Evolutionary conservation across 1,139 yeast species (phyloP).

Genomic region (Protomyces inouyei): DNA sequence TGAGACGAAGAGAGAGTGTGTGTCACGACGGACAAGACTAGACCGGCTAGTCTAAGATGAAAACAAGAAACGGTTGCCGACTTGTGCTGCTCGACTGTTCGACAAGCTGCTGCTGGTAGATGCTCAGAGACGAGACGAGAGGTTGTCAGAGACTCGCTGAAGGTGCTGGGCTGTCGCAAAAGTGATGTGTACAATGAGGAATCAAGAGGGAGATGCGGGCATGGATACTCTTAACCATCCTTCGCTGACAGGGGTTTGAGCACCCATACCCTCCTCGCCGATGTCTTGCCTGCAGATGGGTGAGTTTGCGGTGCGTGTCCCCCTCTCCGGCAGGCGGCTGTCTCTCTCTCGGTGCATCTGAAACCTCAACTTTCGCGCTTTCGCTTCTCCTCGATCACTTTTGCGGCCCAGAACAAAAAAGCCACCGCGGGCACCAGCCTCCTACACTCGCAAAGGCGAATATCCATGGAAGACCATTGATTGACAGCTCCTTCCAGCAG

Average conservation of each 20-base stretch:
- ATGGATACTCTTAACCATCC: not conserved
- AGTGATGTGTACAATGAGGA: not conserved
- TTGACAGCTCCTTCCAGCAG: not conserved
- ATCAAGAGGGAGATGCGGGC: not conserved
- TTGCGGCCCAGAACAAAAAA: not conserved
- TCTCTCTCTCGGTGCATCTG: not conserved
- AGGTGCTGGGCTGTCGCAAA: not conserved
- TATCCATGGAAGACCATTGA: not conserved
- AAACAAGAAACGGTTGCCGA: not conserved
- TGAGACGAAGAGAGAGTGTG: not conserved
- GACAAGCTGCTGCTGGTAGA: not conserved
- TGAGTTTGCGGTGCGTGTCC: not conserved
- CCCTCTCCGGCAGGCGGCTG: not conserved
- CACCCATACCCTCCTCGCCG: not conserved
- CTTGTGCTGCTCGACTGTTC: not conserved
- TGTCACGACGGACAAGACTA: not conserved
- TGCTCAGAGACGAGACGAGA: not conserved
- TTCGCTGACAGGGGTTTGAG: not conserved
- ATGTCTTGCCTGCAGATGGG: not conserved
- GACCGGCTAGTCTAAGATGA: not conserved
- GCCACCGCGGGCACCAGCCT: slow-evolving; percentile 1
- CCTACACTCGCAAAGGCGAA: not conserved
- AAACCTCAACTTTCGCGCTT: not conserved
- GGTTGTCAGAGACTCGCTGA: not conserved
- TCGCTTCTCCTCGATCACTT: not conserved